Conservation (phyloP, 2,329 filamentous ascomycete species). For the Fusarium chaquense region DNA sequence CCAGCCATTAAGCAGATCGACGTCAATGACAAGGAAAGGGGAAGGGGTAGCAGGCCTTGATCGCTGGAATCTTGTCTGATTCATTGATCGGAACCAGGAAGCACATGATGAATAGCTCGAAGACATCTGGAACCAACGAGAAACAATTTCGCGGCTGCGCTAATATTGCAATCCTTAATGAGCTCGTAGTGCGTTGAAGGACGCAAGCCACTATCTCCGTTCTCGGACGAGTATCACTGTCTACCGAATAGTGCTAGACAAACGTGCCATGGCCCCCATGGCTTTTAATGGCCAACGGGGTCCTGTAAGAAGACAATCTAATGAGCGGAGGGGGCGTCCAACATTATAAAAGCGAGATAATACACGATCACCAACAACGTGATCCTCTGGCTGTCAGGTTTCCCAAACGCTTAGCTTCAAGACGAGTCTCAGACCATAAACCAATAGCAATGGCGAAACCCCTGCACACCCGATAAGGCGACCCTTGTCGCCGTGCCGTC, state of each 20-base stretch:
- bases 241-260: conserved; percentile 21
- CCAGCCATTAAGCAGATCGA: conserved; percentile 30
- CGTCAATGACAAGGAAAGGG: conserved; percentile 9
- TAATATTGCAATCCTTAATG: conserved; percentile 49
- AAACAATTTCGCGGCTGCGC: conserved; percentile 43
- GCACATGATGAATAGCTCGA: conserved; percentile 25
- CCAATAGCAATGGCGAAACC: conserved; percentile 53
- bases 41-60: conserved; percentile 20
- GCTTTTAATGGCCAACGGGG: conserved; percentile 37
- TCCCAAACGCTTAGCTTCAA: conserved; percentile 48
- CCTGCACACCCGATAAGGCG: conserved; percentile 46
- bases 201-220: conserved; percentile 46
- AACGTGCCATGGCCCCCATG: conserved; percentile 41
- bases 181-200: conserved; percentile 21
- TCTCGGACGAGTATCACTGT: conserved; percentile 40
- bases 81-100: conserved; percentile 7
- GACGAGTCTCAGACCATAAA: conserved; percentile 42
- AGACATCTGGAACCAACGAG: conserved; percentile 40
- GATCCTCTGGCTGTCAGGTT: conserved; percentile 50
- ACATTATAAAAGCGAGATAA: conserved; percentile 22
- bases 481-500: conserved; percentile 47
- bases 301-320: conserved; percentile 10
- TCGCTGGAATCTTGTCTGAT: conserved; percentile 3
- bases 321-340: conserved; percentile 11
- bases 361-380: conserved; percentile 33